Evolutionary conservation across 495 filamentous ascomycete species (phyloP).

Genomic region (Bombardia bombarda): DNA sequence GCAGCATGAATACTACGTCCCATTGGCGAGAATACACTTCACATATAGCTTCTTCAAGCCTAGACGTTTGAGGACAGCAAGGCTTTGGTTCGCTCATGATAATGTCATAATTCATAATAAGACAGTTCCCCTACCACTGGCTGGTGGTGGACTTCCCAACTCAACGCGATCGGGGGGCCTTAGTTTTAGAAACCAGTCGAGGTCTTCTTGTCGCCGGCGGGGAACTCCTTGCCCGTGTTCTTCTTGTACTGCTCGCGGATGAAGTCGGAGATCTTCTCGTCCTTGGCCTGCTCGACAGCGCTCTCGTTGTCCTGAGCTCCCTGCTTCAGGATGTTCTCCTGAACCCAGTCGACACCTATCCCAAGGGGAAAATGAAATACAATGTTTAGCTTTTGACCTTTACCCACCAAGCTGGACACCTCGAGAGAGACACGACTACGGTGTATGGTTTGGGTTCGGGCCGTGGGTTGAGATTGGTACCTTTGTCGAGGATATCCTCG

Average conservation of each 20-base stretch:
- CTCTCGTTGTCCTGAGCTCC: conserved; percentile 63
- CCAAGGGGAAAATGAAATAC: neutral
- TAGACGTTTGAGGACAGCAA: too few species aligned
- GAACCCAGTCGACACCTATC: conserved; percentile 61
- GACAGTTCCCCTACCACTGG: too few species aligned
- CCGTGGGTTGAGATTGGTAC: conserved; percentile 19
- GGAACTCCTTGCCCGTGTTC: conserved; percentile 52
- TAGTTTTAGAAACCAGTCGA: neutral
- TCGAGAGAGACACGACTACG: neutral
- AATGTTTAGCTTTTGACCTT: neutral
- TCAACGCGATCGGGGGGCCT: too few species aligned
- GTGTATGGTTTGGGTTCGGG: neutral
- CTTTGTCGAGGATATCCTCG: conserved; percentile 60
- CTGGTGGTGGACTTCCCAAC: too few species aligned
- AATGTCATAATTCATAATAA: too few species aligned
- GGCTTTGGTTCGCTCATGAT: too few species aligned
- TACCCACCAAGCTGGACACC: conserved; percentile 3
- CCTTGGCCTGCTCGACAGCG: conserved; percentile 66
- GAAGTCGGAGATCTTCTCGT: conserved; percentile 56
- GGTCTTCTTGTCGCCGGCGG: conserved; percentile 9
- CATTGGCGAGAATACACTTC: too few species aligned
- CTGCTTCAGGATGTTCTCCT: conserved; percentile 57
- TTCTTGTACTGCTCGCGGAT: conserved; percentile 57
- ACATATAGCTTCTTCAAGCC: too few species aligned
- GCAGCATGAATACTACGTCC: too few species aligned